Percentiles rank a stretch among this genome's conserved stretches.
phyloP scores from a whole-genome alignment of 805 yeast genomes.

The Suhomyces xylopsoci region DNA sequence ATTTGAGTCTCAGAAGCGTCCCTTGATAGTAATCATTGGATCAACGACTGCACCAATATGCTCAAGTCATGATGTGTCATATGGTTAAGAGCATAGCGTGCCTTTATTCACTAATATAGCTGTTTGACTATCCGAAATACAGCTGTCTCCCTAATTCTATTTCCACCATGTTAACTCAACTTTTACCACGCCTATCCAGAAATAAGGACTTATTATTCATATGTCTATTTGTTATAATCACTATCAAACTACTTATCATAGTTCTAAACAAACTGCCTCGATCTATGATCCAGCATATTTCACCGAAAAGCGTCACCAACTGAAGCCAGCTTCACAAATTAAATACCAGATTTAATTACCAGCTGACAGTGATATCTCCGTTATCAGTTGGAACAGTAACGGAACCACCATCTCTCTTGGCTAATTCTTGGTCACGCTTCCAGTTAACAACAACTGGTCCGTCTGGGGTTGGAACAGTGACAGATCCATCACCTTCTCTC shows the following conservation, averaged over 20 bases:
- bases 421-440: not conserved
- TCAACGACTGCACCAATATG: no score
- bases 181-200: not conserved
- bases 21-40: no score
- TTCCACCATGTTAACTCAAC: no score
- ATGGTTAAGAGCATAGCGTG: no score
- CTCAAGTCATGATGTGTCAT: no score
- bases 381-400: not conserved
- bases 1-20: no score
- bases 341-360: not conserved
- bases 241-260: not conserved
- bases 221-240: not conserved
- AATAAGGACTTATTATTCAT: no score
- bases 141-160: no score
- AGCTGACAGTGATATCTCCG: not conserved
- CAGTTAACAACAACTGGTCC: not conserved
- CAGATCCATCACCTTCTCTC: no score
- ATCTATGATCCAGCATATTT: not conserved
- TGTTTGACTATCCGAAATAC: no score
- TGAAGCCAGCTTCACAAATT: not conserved
- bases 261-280: not conserved
- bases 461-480: not conserved
- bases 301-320: not conserved
- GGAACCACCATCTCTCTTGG: not conserved
- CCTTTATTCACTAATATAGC: no score